Base-by-base conservation (phyloP, 306 rosid genomes). In the Echinosophora koreensis region DNA sequence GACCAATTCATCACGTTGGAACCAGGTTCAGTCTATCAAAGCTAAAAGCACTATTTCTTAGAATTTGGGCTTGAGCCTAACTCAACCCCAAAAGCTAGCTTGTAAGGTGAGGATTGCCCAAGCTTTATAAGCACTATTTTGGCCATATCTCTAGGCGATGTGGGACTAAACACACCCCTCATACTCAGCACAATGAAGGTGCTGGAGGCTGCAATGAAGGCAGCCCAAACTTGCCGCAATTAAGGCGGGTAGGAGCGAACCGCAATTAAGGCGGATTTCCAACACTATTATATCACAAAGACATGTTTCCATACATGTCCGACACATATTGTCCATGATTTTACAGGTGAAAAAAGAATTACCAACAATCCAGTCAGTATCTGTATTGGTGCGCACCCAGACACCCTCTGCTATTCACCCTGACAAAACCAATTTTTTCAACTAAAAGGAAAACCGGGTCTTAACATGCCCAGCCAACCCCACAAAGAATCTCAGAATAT, bases 261-360 rank as follows among this genome's bases (percentile, higher is more conserved):
- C n/a, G n/a, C n/a, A n/a, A n/a, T n/a, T n/a, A n/a, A n/a, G n/a
- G n/a, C n/a, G n/a, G n/a, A n/a, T n/a, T n/a, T n/a, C n/a, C n/a
- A n/a, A n/a, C n/a, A n/a, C n/a, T n/a, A 59, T 44, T 38, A 50
- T 42, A 41, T 42, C 16, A 42, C 11, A 63, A 64, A 12, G 38
- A 72, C 51, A 54, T 69, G 16, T 38, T 55, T 37, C 52, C 8
- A 0, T 28, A 39, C 80, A 64, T 22, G 42, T 9, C 30, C 16
- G 44, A 51, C 56, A 64, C 47, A 5, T 35, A 73, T 12, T 55
- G 28, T 35, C 39, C 72, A 34, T 37, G 42, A 64, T 63, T 76
- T 64, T 37, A 17, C 10, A 10, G 52, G 12, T 14, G 4, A 57
- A 12, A 47, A 3, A 9, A 14, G 34, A 14, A 14, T 41, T 73